Base-by-base conservation (phyloP, 2,329 filamentous ascomycete genomes). In the Penicillium thymicola region DNA sequence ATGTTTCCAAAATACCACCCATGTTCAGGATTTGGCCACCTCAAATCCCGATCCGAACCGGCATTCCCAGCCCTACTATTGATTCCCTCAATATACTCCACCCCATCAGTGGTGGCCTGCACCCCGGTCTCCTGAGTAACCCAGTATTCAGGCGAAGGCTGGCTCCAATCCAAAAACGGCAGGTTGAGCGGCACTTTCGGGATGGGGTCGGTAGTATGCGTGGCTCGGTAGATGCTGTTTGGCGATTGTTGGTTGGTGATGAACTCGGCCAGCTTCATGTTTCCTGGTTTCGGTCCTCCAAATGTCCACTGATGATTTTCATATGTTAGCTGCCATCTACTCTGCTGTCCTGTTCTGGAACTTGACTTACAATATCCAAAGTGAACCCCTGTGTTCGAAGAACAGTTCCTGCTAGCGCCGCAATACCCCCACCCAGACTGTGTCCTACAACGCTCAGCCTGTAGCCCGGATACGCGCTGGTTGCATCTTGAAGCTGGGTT, bases 1-100 rank as follows among this genome's bases (percentile, higher is more conserved):
- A 54, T 36, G 18, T 49, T 49, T 13, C 51, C 51, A 41, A 54
- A 54, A 23, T 54, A 54, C 51, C 51, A 54, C 2, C n/a, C 43
- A 30, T 54, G 51, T 13, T 54, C 21, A 18, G 44, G 18, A 32
- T 25, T 34, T n/a, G 44, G 44, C 27, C 27, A 34, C 28, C 21
- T 36, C n/a, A 43, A 32, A 30, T 45, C 30, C 16, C 18, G 23
- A 21, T 13, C 44, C 9, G 44, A 46, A 25, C 49, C 49, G 25
- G 27, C 38, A 45, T 52, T 52, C 5, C 49, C 49, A n/a, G 21
- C 32, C 16, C 3, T 21, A 11, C 42, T 53, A 21, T 53, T 53
- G 7, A 53, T 48, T 2, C 51, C 51, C 27, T 41, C 42, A 25
- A 53, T 30, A 40, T 30, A 30, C 5, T 48, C 14, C 27, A 53